Evolutionary conservation across 2,329 filamentous ascomycete genomes (phyloP), one percentile per base, ranked within the genome.

Genomic region (Myotisia sp.): DNA sequence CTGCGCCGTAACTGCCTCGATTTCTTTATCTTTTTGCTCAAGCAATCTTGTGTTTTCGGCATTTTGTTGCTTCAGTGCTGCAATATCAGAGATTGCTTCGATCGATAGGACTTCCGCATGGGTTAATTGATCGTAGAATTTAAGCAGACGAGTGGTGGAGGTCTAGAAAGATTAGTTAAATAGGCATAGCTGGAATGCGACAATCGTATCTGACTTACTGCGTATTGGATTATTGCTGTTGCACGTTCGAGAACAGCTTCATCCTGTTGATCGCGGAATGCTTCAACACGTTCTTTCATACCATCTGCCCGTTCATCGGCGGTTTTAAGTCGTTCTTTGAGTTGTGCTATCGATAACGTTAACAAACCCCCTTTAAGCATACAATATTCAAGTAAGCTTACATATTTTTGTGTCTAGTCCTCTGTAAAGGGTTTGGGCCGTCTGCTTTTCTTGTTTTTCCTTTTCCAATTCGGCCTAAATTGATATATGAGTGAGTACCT

Each of bases 31-130:
- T 26, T 55, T 59, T 10, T 38, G 36, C 14, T 50, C 45, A n/a
- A 65, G 53, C 8, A 54, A 53, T 4, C 62, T 50, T 36, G 67
- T 64, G 38, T 84, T 71, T 30, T 71, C 64, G 6, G 54, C 46
- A 45, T 84, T 83, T 38, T 76, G 75, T 10, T 63, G 61, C 46
- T 72, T 70, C n/a, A 94, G 63, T 4, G 71, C 70, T 28, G 73
- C 65, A 2, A 79, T 56, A 47, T 98, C 90, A 0, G 85, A 94
- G n/a, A 65, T 55, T 1, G 84, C 86, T 61, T 98, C 90, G 19
- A 92, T 70, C 1, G 71, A 60, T 40, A 74, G 67, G 28, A 94
- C 66, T 44, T 81, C 70, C 2, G 71, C 74, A 46, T 86, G 75
- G 10, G 86, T 56, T 7, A 83, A 59, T 9, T 70, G 68, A 29